Evolutionary conservation across 306 rosid genomes (phyloP).

Genomic region (Dryas alaskensis): DNA sequence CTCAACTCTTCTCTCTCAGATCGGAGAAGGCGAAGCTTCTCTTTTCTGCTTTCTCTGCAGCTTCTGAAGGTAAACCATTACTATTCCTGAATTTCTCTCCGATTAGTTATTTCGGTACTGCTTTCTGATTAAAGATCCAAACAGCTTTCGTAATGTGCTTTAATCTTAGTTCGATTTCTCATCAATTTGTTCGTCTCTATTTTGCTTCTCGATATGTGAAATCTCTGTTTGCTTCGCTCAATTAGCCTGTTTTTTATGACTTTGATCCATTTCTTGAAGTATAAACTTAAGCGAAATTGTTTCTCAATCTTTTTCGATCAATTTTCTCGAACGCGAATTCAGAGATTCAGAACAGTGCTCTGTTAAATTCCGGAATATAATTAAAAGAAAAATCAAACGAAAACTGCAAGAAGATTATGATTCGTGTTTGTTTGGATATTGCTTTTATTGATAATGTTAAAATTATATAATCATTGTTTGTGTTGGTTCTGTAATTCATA

Average conservation of each 20-base stretch:
- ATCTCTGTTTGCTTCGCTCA: background rate
- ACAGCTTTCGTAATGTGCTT: background rate
- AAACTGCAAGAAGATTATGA: background rate
- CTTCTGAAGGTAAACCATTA: background rate
- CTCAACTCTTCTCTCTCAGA: constrained; percentile 14
- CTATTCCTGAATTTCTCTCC: background rate
- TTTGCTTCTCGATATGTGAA: background rate
- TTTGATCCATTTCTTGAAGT: background rate
- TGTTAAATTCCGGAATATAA: background rate
- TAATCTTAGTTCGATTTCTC: background rate
- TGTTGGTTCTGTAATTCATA: background rate
- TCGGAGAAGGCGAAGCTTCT: background rate
- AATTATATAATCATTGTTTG: background rate
- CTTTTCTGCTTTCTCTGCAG: background rate
- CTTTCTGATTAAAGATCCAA: background rate
- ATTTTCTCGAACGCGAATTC: too few relatives aligned
- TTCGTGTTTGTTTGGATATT: background rate
- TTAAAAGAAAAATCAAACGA: background rate
- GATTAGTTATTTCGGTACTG: background rate
- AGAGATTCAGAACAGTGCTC: background rate
- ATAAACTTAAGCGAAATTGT: background rate
- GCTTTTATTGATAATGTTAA: background rate
- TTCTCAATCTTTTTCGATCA: background rate
- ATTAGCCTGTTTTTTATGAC: background rate
- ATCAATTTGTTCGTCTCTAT: background rate